A percentile compares a stretch with the other conserved stretches of the same genome.
Conservation (phyloP, 768 basidiomycete genomes). For the Infundibulicybe gibba region DNA sequence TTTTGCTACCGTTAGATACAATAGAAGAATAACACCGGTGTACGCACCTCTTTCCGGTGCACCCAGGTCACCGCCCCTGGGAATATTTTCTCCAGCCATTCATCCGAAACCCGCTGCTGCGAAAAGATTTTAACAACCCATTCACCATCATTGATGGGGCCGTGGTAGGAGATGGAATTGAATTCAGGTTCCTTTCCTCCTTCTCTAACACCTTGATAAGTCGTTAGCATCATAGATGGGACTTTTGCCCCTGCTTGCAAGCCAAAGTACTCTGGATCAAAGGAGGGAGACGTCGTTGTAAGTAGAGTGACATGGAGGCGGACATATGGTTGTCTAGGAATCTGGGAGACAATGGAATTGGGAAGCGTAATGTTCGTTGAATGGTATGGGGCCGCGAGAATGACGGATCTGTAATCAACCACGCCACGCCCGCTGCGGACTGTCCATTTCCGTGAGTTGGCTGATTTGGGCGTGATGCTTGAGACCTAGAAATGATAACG, state of each 20-base stretch:
- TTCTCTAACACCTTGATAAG: constrained; percentile 53
- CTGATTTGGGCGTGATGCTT: constrained; percentile 42
- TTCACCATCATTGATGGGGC: constrained; percentile 46
- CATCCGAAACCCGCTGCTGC: constrained; percentile 54
- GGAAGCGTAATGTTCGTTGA: constrained; percentile 57
- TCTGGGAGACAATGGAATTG: constrained; percentile 38
- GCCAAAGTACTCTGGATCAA: constrained; percentile 69
- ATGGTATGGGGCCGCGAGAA: constrained; percentile 87
- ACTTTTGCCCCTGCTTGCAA: constrained; percentile 37
- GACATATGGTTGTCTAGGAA: constrained; percentile 75
- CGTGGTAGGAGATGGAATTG: constrained; percentile 84
- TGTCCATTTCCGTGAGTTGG: constrained; percentile 45
- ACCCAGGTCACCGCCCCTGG: constrained; percentile 74
- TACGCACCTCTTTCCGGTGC: constrained; percentile 66
- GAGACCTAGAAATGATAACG: constrained; percentile 37
- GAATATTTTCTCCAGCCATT: constrained; percentile 69
- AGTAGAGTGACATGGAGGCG: constrained; percentile 87
- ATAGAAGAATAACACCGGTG: constrained; percentile 1
- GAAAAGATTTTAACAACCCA: constrained; percentile 92
- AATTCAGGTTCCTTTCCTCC: constrained; percentile 70
- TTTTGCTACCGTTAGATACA: constrained; percentile 17
- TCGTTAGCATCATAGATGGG: constrained; percentile 72
- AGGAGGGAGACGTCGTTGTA: constrained; percentile 62
- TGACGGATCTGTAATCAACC: constrained; percentile 63
- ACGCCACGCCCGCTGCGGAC: constrained; percentile 46